Evolutionary conservation across 495 filamentous ascomycete genomes (phyloP).

Genomic region (Lentithecium fluviatile): DNA sequence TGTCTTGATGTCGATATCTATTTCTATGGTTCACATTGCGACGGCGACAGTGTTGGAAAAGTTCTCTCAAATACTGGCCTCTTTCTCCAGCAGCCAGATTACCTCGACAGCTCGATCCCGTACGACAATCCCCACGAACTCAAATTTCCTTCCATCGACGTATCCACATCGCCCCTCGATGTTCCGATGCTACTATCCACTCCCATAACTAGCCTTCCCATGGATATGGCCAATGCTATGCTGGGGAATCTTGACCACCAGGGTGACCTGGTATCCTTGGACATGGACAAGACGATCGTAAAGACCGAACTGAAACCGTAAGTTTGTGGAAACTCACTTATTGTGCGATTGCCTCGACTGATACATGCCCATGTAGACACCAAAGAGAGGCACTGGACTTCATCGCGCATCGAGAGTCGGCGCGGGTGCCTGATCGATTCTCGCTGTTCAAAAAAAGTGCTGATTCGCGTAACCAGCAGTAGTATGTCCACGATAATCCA

Average conservation of each 20-base stretch:
- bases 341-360: not conserved
- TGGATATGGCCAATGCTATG: too few species aligned
- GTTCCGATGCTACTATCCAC: too few species aligned
- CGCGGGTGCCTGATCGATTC: not conserved
- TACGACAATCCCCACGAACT: slow-evolving; percentile 12
- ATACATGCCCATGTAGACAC: not conserved
- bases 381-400: slow-evolving; percentile 17
- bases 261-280: not conserved
- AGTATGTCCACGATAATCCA: too few species aligned
- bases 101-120: slow-evolving; percentile 1
- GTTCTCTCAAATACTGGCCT: slow-evolving; percentile 6
- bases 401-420: slow-evolving; percentile 3
- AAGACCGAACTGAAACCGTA: slow-evolving; percentile 7
- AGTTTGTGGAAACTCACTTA: not conserved
- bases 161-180: not conserved
- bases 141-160: slow-evolving; percentile 6
- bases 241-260: too few species aligned
- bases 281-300: slow-evolving; percentile 4
- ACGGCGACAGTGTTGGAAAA: slow-evolving; percentile 4
- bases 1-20: slow-evolving; percentile 5
- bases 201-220: too few species aligned
- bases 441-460: slow-evolving; percentile 1
- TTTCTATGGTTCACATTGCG: not conserved
- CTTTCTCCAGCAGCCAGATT: slow-evolving; percentile 9
- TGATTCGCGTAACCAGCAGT: not conserved